A percentile compares a stretch with the other conserved stretches of the same genome.
Evolutionary conservation across 2,329 filamentous ascomycete species (phyloP).

Genomic region (Colletotrichum brevisporum): DNA sequence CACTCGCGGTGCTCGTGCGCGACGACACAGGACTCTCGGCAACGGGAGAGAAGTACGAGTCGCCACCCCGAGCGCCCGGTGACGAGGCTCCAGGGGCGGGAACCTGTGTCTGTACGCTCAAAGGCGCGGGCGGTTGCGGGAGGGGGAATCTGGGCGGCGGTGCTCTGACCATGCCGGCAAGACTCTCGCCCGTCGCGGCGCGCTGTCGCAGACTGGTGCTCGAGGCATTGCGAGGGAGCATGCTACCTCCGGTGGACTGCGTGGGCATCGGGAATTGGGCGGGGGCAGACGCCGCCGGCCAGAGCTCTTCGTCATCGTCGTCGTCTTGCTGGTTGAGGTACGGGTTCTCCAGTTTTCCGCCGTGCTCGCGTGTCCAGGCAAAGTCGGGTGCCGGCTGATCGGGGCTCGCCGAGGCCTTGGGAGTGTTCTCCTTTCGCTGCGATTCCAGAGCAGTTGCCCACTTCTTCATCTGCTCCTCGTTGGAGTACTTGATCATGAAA

Average conservation of each 20-base stretch:
- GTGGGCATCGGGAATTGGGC: conserved; percentile 52
- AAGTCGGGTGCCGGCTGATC: conserved; percentile 79
- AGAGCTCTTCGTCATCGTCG: conserved; percentile 70
- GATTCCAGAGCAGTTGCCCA: conserved; percentile 86
- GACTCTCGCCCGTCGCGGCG: conserved; percentile 81
- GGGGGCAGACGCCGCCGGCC: conserved; percentile 51
- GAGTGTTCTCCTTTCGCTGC: conserved; percentile 76
- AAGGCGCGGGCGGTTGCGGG: conserved; percentile 66
- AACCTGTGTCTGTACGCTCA: conserved; percentile 78
- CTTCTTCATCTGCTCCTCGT: conserved; percentile 93
- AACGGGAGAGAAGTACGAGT: conserved; percentile 94
- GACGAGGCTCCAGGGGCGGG: conserved; percentile 62
- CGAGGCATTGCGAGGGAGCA: conserved; percentile 76
- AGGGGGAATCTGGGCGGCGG: conserved; percentile 81
- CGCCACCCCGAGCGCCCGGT: conserved; percentile 73
- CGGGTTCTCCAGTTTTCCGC: conserved; percentile 81
- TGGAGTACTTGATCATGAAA: conserved; percentile 93
- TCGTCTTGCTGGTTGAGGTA: conserved; percentile 78
- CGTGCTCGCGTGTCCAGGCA: conserved; percentile 80
- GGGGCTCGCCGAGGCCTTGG: conserved; percentile 61
- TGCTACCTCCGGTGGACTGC: conserved; percentile 54
- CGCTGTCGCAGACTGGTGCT: conserved; percentile 82
- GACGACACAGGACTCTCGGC: conserved; percentile 84
- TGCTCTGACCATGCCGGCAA: conserved; percentile 69
- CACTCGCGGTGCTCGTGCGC: conserved; percentile 81